Evolutionary conservation across 495 filamentous ascomycete species (phyloP), one percentile per base, ranked within the genome.

Genomic region (Opeltia flavorubescens): DNA sequence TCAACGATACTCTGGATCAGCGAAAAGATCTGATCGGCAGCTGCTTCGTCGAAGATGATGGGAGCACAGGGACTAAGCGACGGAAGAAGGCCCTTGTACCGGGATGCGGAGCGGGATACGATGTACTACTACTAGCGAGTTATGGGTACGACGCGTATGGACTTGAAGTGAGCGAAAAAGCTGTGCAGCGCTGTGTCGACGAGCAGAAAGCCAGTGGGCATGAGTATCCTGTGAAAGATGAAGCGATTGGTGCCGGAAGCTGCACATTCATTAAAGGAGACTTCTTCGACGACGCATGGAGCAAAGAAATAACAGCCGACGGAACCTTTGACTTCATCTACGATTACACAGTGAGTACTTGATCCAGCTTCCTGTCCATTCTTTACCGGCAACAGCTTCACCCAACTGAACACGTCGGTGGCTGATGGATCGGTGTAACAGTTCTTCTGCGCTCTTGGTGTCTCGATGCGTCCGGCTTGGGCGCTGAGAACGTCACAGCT

Each of bases 371-470:
- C 1, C 12, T 5, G 5, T 38, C n/a, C n/a, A n/a, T n/a, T n/a
- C n/a, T n/a, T n/a, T n/a, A n/a, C n/a, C n/a, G n/a, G n/a, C n/a
- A n/a, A n/a, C n/a, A n/a, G n/a, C n/a, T n/a, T n/a, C n/a, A n/a
- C n/a, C n/a, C n/a, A n/a, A n/a, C n/a, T n/a, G n/a, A n/a, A n/a
- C n/a, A n/a, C n/a, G n/a, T n/a, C n/a, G n/a, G n/a, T 23, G 20
- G 50, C 23, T 28, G 28, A 43, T 12, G 52, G 36, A 47, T 35
- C 39, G 29, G 42, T 27, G 29, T 25, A 51, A 24, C 49, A 86
- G 84, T 94, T 91, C 62, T 76, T 91, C 51, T 88, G 73, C 56
- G 85, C 85, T n/a, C 68, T 94, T 12, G 71, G 73, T 4, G 78
- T 76, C 9, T 59, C 62, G 0, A 56, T 81, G 31, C 75, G 86